Percentiles rank a stretch among this genome's conserved stretches.
phyloP scores from a whole-genome alignment of 768 basidiomycete species.

The Leucosporidium creatinivorum region DNA sequence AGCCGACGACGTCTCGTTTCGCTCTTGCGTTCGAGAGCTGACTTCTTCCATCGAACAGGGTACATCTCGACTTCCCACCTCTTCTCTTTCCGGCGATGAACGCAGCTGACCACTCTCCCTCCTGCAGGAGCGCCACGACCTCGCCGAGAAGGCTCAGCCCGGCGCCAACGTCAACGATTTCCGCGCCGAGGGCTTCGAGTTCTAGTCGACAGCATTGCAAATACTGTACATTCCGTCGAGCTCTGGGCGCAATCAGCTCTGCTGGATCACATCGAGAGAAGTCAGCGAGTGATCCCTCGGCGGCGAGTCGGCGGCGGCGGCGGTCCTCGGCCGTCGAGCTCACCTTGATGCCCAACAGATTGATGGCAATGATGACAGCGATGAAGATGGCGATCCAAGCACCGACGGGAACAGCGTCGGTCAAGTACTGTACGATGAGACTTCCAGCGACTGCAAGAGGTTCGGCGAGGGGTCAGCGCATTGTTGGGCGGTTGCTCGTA shows the following conservation, averaged over 20 bases:
- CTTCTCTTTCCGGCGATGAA: no score
- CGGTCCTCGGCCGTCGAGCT: background rate
- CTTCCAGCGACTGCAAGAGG: background rate
- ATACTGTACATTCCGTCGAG: no score
- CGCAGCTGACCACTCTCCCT: no score
- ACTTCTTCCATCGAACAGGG: background rate
- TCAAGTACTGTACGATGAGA: conserved; percentile 27
- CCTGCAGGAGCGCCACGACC: conserved; percentile 64
- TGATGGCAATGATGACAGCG: conserved; percentile 13
- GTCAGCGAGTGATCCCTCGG: background rate
- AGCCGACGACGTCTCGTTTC: conserved; percentile 26
- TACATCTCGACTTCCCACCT: no score
- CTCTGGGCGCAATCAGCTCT: no score
- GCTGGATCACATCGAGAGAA: no score
- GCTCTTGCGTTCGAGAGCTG: background rate
- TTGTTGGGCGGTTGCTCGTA: no score
- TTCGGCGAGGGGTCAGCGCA: background rate
- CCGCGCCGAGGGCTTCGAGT: conserved; percentile 80
- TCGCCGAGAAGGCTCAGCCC: conserved; percentile 66
- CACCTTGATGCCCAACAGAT: conserved; percentile 27
- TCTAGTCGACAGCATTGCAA: conserved; percentile 44
- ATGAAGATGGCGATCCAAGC: conserved; percentile 28
- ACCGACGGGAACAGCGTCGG: conserved; percentile 10
- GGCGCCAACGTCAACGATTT: conserved; percentile 64
- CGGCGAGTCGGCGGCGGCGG: no score